A percentile compares a stretch with the other conserved stretches of the same genome.
These are phyloP conservation scores for Colletotrichum sp. DNA, from an alignment of 2,329 filamentous ascomycete genomes.

Conservation along the genomic window DNA sequence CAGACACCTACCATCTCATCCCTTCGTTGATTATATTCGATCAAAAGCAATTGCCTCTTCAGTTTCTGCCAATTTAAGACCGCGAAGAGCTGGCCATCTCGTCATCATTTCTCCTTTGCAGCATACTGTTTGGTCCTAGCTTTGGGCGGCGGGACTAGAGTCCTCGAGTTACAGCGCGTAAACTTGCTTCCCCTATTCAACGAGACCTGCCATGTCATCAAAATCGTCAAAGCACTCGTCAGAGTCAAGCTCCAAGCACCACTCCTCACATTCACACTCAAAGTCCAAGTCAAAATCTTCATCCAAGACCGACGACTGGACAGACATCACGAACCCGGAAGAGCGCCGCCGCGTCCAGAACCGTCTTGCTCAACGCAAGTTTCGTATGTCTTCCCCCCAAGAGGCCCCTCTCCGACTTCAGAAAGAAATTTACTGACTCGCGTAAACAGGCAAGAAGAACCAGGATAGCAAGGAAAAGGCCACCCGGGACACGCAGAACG, in stretches of 20 bases:
- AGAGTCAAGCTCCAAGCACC: constrained; percentile 31
- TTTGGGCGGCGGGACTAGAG: neutral
- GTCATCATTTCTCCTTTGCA: neutral
- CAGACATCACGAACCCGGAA: constrained; percentile 70
- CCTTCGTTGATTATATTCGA: neutral
- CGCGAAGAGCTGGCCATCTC: neutral
- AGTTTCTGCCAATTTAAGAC: neutral
- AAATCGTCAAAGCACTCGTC: constrained; percentile 27
- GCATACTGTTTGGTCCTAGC: neutral
- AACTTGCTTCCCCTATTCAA: neutral
- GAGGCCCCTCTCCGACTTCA: neutral
- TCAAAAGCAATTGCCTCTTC: neutral
- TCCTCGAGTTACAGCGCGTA: neutral
- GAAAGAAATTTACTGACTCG: neutral
- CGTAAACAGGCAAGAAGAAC: constrained; percentile 67
- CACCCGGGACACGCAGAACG: constrained; percentile 68
- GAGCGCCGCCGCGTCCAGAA: constrained; percentile 79
- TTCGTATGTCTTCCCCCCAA: constrained; percentile 58
- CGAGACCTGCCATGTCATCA: constrained; percentile 32
- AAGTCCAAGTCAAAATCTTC: constrained; percentile 44
- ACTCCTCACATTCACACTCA: constrained; percentile 39
- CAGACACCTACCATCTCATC: neutral
- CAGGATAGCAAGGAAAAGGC: constrained; percentile 70
- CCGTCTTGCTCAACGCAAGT: constrained; percentile 76
- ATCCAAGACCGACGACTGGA: constrained; percentile 67